These are phyloP conservation scores for Domatiomyces catenatus DNA, from an alignment of 2,329 filamentous ascomycete species.

Conservation along the genomic window DNA sequence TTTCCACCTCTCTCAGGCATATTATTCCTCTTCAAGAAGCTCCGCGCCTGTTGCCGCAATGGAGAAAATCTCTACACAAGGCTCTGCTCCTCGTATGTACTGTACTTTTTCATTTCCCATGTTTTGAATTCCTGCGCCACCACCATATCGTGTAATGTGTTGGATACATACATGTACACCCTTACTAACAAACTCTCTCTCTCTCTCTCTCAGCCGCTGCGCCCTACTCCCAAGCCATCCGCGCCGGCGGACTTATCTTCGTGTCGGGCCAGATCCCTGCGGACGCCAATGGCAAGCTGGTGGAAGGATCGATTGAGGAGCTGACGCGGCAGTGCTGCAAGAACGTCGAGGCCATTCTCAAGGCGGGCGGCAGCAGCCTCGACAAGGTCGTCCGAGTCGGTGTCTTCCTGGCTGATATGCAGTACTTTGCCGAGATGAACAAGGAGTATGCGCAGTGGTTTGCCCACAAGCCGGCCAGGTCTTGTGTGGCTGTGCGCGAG, in stretches of 20 bases:
- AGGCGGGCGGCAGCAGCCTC: slow-evolving; percentile 63
- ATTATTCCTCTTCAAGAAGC: not conserved
- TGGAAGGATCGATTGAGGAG: slow-evolving; percentile 50
- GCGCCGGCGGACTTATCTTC: slow-evolving; percentile 53
- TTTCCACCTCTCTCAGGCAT: not conserved
- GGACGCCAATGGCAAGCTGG: slow-evolving; percentile 43
- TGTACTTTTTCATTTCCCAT: not conserved
- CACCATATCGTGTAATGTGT: too few relatives aligned
- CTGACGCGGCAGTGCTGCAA: slow-evolving; percentile 57
- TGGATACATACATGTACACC: not conserved
- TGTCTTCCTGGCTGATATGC: slow-evolving; percentile 84
- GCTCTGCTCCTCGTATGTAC: not conserved
- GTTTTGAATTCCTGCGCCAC: too few relatives aligned
- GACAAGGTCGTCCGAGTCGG: slow-evolving; percentile 77
- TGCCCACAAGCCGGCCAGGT: slow-evolving; percentile 45
- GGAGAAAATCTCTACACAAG: not conserved
- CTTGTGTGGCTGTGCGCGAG: slow-evolving; percentile 48
- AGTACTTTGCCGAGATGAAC: slow-evolving; percentile 69
- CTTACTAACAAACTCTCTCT: not conserved
- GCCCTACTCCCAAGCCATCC: slow-evolving; percentile 43
- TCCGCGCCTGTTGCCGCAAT: not conserved
- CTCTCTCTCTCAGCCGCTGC: slow-evolving; percentile 8
- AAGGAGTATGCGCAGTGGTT: slow-evolving; percentile 58
- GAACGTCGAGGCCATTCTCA: slow-evolving; percentile 72
- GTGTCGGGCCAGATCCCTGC: slow-evolving; percentile 65